Conservation (phyloP, 163 green algal genomes). For the Chloromonas sp. region DNA sequence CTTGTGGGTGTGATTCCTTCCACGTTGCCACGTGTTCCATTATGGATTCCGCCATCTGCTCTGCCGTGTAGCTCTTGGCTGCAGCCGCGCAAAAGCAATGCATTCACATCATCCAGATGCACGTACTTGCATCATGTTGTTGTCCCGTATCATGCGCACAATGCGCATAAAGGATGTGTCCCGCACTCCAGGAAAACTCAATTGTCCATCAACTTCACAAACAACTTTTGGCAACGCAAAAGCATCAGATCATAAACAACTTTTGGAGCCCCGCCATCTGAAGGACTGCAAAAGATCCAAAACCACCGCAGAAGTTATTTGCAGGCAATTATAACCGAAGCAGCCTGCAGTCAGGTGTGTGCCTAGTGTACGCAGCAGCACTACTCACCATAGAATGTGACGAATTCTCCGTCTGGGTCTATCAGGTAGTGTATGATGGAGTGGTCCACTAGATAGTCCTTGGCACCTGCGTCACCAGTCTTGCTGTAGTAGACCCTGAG, state of each 20-base stretch:
- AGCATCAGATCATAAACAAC: neutral
- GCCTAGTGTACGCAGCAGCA: neutral
- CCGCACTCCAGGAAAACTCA: no score
- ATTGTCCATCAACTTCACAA: no score
- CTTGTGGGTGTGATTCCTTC: conserved; percentile 14
- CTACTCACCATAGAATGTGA: conserved; percentile 84
- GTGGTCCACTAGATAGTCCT: conserved; percentile 95
- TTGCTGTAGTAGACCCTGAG: conserved; percentile 69
- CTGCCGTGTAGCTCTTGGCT: conserved; percentile 54
- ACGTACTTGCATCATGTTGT: no score
- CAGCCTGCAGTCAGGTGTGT: neutral
- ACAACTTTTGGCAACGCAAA: neutral
- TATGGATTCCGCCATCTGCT: conserved; percentile 43
- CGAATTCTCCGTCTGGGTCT: conserved; percentile 88
- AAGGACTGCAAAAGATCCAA: no score
- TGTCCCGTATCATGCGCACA: no score
- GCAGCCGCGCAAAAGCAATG: neutral
- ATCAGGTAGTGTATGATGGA: conserved; percentile 99
- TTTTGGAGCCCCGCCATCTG: neutral
- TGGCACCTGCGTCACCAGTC: conserved; percentile 53
- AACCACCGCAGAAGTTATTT: no score
- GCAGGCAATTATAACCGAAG: no score
- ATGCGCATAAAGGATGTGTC: no score
- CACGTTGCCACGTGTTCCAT: conserved; percentile 27
- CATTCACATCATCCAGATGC: neutral